Evolutionary conservation across 495 filamentous ascomycete species (phyloP).

Genomic region (Penicillium verhagenii): DNA sequence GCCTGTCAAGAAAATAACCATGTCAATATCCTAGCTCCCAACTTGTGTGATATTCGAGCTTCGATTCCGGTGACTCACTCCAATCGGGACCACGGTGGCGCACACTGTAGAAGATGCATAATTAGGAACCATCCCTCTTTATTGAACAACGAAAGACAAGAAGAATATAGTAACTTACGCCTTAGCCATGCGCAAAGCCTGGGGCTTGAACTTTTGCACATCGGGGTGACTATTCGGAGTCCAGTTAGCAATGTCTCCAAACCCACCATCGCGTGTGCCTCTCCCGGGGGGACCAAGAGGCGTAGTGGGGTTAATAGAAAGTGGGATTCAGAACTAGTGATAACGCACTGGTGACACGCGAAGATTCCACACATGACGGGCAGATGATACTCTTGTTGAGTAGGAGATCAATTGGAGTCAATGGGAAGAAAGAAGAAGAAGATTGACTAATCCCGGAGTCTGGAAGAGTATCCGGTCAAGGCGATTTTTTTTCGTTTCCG

Average conservation of each 20-base stretch:
- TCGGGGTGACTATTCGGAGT: constrained; percentile 72
- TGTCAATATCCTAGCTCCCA: constrained; percentile 13
- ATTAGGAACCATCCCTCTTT: not conserved
- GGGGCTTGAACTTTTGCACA: constrained; percentile 95
- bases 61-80: constrained; percentile 65
- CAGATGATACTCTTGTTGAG: constrained; percentile 23
- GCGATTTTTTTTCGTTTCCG: constrained; percentile 36
- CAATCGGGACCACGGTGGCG: constrained; percentile 98
- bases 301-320: constrained; percentile 13
- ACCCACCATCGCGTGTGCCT: constrained; percentile 4
- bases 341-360: constrained; percentile 81
- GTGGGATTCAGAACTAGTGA: constrained; percentile 1
- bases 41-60: constrained; percentile 5
- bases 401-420: constrained; percentile 14
- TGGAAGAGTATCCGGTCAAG: constrained; percentile 18
- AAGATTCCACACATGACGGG: constrained; percentile 78
- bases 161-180: constrained; percentile 59
- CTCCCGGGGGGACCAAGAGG: constrained; percentile 7
- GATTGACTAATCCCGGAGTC: constrained; percentile 23
- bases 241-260: constrained; percentile 27
- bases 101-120: constrained; percentile 53
- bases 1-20: constrained; percentile 51
- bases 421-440: constrained; percentile 12
- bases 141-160: constrained; percentile 3
- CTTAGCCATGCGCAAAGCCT: constrained; percentile 92